These are phyloP conservation scores for Rhizoclosmatium globosum DNA, from an alignment of 192 early-diverging fungal genomes.

Conservation along the genomic window DNA sequence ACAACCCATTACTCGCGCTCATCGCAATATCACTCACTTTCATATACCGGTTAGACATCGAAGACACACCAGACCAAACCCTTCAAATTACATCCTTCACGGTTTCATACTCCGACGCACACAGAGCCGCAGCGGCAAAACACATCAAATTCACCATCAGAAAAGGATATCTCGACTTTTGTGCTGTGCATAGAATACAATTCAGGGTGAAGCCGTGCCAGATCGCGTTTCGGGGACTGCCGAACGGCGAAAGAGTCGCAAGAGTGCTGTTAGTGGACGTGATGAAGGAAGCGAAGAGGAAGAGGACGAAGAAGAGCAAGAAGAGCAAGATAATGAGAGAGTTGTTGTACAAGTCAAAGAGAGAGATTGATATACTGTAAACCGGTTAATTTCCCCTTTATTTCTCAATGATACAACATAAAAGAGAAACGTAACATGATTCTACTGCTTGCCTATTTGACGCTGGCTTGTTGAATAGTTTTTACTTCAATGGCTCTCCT, in stretches of 20 bases:
- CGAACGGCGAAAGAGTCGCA: not conserved
- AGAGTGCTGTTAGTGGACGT: not conserved
- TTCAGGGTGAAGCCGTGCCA: constrained; percentile 24
- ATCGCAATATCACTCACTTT: not conserved
- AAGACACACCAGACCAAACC: constrained; percentile 28
- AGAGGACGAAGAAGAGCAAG: not conserved
- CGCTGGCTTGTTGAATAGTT: not conserved
- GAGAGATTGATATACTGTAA: not conserved
- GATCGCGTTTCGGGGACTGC: not conserved
- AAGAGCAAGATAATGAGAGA: not conserved
- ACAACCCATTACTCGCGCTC: not conserved
- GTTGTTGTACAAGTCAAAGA: constrained; percentile 14
- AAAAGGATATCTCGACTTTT: constrained; percentile 28
- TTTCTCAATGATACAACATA: too few relatives aligned
- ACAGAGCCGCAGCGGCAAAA: constrained; percentile 3
- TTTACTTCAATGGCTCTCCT: constrained; percentile 37
- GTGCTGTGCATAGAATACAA: constrained; percentile 22
- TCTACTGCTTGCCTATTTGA: too few relatives aligned
- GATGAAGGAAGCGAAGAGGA: not conserved
- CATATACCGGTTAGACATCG: constrained; percentile 21
- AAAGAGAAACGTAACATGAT: too few relatives aligned
- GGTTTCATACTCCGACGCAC: constrained; percentile 9
- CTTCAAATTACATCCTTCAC: constrained; percentile 35
- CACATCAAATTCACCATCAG: constrained; percentile 29
- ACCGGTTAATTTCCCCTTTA: not conserved